phyloP scores from a whole-genome alignment of 2,329 filamentous ascomycete species.

The Ascochyta lentis region DNA sequence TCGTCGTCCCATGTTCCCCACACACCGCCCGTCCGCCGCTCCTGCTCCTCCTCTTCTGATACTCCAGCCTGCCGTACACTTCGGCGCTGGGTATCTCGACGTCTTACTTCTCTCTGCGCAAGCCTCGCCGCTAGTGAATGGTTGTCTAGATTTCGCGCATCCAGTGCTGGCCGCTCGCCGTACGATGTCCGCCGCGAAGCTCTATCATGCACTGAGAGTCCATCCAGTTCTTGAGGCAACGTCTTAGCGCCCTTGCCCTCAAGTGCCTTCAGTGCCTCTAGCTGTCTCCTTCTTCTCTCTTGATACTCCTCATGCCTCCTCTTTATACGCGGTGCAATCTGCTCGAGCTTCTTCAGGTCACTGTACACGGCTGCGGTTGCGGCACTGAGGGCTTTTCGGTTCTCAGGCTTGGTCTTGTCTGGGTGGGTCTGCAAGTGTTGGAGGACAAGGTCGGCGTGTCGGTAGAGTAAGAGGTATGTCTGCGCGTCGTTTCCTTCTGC shows the following conservation, averaged over 20 bases:
- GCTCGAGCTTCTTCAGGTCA: slow-evolving; percentile 75
- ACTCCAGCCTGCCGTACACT: slow-evolving; percentile 35
- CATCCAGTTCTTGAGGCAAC: slow-evolving; percentile 34
- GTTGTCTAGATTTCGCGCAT: slow-evolving; percentile 21
- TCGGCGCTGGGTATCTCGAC: slow-evolving; percentile 40
- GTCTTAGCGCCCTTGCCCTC: slow-evolving; percentile 26
- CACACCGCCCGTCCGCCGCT: slow-evolving; percentile 63
- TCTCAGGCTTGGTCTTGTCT: slow-evolving; percentile 70
- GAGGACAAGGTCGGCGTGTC: slow-evolving; percentile 85
- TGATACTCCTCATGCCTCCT: slow-evolving; percentile 65
- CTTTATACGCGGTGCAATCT: slow-evolving; percentile 79
- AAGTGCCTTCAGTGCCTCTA: slow-evolving; percentile 34
- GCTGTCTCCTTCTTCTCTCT: slow-evolving; percentile 34
- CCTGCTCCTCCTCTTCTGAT: slow-evolving; percentile 30
- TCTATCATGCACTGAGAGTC: slow-evolving; percentile 17
- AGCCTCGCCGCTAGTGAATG: slow-evolving; percentile 34
- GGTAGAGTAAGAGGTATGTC: slow-evolving; percentile 89
- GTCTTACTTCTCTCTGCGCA: slow-evolving; percentile 32
- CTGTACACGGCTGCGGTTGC: slow-evolving; percentile 68
- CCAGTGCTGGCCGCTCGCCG: slow-evolving; percentile 16
- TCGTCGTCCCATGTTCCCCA: slow-evolving; percentile 61
- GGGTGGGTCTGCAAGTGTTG: slow-evolving; percentile 78
- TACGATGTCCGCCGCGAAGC: slow-evolving; percentile 30
- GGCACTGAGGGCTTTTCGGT: slow-evolving; percentile 59
- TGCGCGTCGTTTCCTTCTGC: slow-evolving; percentile 85